A percentile compares a stretch with the other conserved stretches of the same genome.
These are phyloP conservation scores for Mucor velutinosus DNA, from an alignment of 371 early-diverging fungal genomes.

Conservation along the genomic window DNA sequence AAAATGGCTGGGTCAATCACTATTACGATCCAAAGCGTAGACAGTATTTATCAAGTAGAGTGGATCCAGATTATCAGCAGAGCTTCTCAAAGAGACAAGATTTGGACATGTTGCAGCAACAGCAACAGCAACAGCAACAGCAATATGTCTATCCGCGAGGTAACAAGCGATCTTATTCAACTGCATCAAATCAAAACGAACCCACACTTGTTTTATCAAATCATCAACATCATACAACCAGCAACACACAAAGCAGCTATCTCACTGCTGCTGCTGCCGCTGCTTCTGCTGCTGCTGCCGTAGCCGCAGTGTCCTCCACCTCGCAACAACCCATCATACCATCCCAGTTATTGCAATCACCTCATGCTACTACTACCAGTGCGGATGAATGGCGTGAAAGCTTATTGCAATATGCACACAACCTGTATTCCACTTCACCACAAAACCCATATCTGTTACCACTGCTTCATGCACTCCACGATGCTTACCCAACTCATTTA, in stretches of 20 bases:
- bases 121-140: constrained; percentile 21
- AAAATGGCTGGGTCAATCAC: constrained; percentile 52
- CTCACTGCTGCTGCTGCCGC: constrained; percentile 37
- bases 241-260: constrained; percentile 8
- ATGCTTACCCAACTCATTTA: constrained; percentile 69
- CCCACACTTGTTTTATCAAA: constrained; percentile 5
- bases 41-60: constrained; percentile 44
- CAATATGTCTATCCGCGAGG: constrained; percentile 26
- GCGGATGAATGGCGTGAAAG: constrained; percentile 62
- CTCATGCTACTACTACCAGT: not conserved
- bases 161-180: constrained; percentile 25
- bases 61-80: constrained; percentile 35
- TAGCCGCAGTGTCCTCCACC: constrained; percentile 29
- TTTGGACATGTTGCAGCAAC: constrained; percentile 9
- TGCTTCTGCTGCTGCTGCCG: constrained; percentile 33
- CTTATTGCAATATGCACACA: constrained; percentile 68
- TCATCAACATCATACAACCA: constrained; percentile 4
- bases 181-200: not conserved
- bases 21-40: constrained; percentile 47
- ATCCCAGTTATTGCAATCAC: not conserved
- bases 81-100: not conserved
- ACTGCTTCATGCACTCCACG: constrained; percentile 67
- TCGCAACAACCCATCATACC: constrained; percentile 16
- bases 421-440: constrained; percentile 61
- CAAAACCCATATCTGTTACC: constrained; percentile 54